Percentiles rank a stretch among this genome's conserved stretches.
phyloP scores from a whole-genome alignment of 1,284 basidiomycete species.

The Rhodotorula glutinis region DNA sequence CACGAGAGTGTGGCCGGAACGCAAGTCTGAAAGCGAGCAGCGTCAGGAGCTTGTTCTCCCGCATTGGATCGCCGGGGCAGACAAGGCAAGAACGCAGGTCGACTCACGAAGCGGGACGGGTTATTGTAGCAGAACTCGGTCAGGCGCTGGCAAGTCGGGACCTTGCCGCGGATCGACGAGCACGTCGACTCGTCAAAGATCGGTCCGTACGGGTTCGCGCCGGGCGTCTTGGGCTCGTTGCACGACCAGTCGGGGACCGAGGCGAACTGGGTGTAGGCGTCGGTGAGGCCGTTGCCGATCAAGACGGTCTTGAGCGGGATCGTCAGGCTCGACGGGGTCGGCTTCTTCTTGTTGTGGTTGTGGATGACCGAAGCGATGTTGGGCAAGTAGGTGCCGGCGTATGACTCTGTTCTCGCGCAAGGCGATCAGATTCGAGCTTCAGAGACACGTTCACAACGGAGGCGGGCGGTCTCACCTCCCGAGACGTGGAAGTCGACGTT shows the following conservation, averaged over 20 bases:
- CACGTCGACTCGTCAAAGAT: conserved; percentile 50
- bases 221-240: conserved; percentile 53
- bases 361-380: conserved; percentile 57
- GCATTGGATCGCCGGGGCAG: too few relatives aligned
- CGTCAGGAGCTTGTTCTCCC: background rate
- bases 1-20: conserved; percentile 53
- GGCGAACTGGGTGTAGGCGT: conserved; percentile 57
- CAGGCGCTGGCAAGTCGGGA: conserved; percentile 49
- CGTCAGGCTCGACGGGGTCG: conserved; percentile 47
- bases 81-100: background rate
- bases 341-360: conserved; percentile 62
- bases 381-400: conserved; percentile 59
- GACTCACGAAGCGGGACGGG: conserved; percentile 55
- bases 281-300: conserved; percentile 76
- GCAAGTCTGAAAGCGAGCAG: conserved; percentile 10
- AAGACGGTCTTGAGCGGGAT: conserved; percentile 76
- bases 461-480: background rate
- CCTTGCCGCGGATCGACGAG: conserved; percentile 45
- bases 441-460: too few relatives aligned
- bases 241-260: conserved; percentile 75
- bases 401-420: conserved; percentile 47
- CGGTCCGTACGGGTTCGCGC: conserved; percentile 45
- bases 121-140: conserved; percentile 49
- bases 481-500: conserved; percentile 11
- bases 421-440: conserved; percentile 33